Base-by-base conservation (phyloP, 2,329 filamentous ascomycete genomes). In the Xylaria sp. region DNA sequence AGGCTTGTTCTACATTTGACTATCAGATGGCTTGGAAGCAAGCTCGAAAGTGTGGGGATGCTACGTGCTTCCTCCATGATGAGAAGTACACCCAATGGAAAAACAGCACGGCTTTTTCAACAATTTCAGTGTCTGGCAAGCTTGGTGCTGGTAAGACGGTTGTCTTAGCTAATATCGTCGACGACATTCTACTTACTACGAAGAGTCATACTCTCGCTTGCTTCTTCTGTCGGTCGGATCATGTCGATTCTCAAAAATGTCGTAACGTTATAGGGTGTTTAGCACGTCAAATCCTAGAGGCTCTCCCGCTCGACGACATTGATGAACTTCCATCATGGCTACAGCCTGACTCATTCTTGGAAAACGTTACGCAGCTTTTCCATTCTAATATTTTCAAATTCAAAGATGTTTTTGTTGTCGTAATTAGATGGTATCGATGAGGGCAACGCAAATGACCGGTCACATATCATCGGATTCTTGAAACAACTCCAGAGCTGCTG, bases 91-190 rank as follows among this genome's bases (percentile, higher is more conserved):
- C 18, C 4, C 18, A 27, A 3, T 72, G 69, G 69, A 40, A 40
- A 10, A 13, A 37, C 2, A 8, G 29, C 2, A 2, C 27, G 18
- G 10, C 12, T 21, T 62, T 70, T 60, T 62, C 40, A 0, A 81
- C 81, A 0, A 65, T 85, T 0, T 1, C 83, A 0, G 79, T 74
- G 35, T 76, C 61, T 10, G 82, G 82, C 4, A 83, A 81, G 53
- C 73, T 85, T 0, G 83, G 83, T 1, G 81, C 79, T 0, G 83
- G 83, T 0, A 85, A 85, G 65, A 83, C 83, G 0, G 82, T 85
- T 0, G 59, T 81, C 8, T 55, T 84, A 3, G 82, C 83, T 1
- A 85, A 84, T 60, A 78, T 85, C 0, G 76, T 84, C 0, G 78
- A 81, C 57, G 78, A 82, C 50, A 53, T 83, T 1, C 75, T 77